Evolutionary conservation across 2,329 filamentous ascomycete species (phyloP).

Genomic region (Neophaeococcomyces aloes): DNA sequence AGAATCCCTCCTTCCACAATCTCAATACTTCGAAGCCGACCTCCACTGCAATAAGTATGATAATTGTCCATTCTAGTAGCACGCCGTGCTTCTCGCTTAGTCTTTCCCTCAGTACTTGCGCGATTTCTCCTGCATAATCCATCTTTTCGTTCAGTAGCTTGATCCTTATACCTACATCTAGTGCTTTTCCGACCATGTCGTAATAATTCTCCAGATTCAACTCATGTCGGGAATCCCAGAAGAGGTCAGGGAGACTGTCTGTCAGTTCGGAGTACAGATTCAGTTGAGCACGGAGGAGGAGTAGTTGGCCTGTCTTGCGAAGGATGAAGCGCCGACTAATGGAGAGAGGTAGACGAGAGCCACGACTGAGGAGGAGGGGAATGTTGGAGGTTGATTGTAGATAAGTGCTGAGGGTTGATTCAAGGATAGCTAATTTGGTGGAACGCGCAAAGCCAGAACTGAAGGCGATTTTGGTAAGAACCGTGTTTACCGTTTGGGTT

Average conservation of each 20-base stretch:
- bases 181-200: slow-evolving; percentile 76
- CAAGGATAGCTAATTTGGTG: slow-evolving; percentile 86
- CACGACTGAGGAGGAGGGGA: slow-evolving; percentile 63
- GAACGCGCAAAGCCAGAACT: slow-evolving; percentile 85
- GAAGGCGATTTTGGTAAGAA: slow-evolving; percentile 90
- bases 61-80: slow-evolving; percentile 89
- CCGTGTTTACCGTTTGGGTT: slow-evolving; percentile 42
- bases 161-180: slow-evolving; percentile 87
- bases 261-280: slow-evolving; percentile 97
- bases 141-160: slow-evolving; percentile 91
- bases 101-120: slow-evolving; percentile 74
- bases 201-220: slow-evolving; percentile 90
- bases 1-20: slow-evolving; percentile 53
- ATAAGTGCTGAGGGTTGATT: slow-evolving; percentile 70
- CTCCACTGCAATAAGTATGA: slow-evolving; percentile 83
- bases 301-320: slow-evolving; percentile 83
- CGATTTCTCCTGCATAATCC: slow-evolving; percentile 94
- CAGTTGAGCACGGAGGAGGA: slow-evolving; percentile 78
- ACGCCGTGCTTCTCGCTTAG: slow-evolving; percentile 83
- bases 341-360: slow-evolving; percentile 52
- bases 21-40: slow-evolving; percentile 75
- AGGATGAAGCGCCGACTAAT: slow-evolving; percentile 62
- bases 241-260: slow-evolving; percentile 86
- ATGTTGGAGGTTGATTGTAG: slow-evolving; percentile 79
- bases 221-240: slow-evolving; percentile 88